These are phyloP conservation scores for Tulasnella sp. DNA, from an alignment of 768 basidiomycete species.

Conservation along the genomic window DNA sequence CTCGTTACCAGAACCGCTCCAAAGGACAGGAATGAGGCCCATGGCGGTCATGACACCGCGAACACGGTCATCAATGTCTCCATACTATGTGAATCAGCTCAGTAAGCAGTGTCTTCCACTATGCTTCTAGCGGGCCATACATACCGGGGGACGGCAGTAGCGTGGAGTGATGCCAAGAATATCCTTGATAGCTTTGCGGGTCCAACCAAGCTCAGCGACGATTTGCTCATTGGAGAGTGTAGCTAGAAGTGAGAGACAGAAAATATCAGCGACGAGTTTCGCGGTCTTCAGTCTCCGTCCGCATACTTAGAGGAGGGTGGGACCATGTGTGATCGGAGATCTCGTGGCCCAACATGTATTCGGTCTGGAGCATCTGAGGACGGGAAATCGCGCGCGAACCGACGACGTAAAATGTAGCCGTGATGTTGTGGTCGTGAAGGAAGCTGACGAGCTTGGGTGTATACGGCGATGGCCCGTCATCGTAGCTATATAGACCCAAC, in stretches of 20 bases:
- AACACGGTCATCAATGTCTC: conserved; percentile 88
- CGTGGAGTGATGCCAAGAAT: conserved; percentile 35
- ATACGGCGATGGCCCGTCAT: conserved; percentile 78
- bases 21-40: conserved; percentile 85
- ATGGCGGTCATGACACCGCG: conserved; percentile 82
- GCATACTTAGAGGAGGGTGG: conserved; percentile 36
- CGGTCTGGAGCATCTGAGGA: conserved; percentile 58
- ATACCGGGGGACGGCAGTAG: conserved; percentile 48
- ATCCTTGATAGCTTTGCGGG: conserved; percentile 71
- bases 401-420: conserved; percentile 81
- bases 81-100: conserved; percentile 30
- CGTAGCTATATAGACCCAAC: conserved; percentile 33
- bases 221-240: conserved; percentile 67
- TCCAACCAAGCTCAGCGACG: conserved; percentile 91
- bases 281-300: too few species aligned
- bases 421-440: conserved; percentile 48
- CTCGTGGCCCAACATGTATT: conserved; percentile 32
- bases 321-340: conserved; percentile 82
- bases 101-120: not conserved
- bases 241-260: too few species aligned
- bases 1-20: conserved; percentile 32
- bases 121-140: not conserved
- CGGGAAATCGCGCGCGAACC: conserved; percentile 71
- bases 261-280: too few species aligned
- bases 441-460: conserved; percentile 66